These are phyloP conservation scores for Blastocrithidia nonstop DNA, from an alignment of 208 protist species.

Conservation along the genomic window DNA sequence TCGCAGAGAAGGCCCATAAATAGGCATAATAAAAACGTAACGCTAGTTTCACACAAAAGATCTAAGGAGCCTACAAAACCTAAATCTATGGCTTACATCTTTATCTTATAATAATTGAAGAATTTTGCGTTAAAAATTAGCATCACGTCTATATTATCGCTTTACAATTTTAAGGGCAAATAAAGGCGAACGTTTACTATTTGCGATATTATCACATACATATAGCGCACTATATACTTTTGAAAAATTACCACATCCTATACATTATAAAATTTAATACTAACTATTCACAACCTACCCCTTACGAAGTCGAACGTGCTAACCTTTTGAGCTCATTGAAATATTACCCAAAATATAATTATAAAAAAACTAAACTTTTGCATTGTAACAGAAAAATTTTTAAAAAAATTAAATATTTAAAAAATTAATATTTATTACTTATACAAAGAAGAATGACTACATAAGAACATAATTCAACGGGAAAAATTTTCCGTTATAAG, in stretches of 20 bases:
- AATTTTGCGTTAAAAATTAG: conserved; percentile 68
- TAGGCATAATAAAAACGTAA: conserved; percentile 68
- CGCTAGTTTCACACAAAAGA: conserved; percentile 59
- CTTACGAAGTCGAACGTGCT: conserved; percentile 32
- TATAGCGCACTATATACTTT: conserved; percentile 63
- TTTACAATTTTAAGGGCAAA: conserved; percentile 78
- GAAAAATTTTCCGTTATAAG: conserved; percentile 3
- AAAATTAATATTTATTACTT: neutral
- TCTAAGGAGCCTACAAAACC: conserved; percentile 50
- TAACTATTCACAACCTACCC: conserved; percentile 33
- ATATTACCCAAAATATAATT: neutral
- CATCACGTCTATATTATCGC: conserved; percentile 60
- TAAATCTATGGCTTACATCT: conserved; percentile 12
- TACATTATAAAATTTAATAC: conserved; percentile 44
- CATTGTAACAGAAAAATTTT: neutral
- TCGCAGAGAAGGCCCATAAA: conserved; percentile 61
- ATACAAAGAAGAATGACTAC: conserved; percentile 5
- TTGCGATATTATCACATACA: conserved; percentile 1
- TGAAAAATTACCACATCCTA: conserved; percentile 74
- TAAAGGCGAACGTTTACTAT: conserved; percentile 6
- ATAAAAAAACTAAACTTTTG: conserved; percentile 4
- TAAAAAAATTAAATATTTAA: conserved; percentile 1
- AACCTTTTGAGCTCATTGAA: conserved; percentile 14
- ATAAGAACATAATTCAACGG: neutral
- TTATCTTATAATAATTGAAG: conserved; percentile 34